Percentiles rank a stretch among this genome's conserved stretches.
Evolutionary conservation across 2,329 filamentous ascomycete species (phyloP).

Genomic region (Aspergillus viridinutans): DNA sequence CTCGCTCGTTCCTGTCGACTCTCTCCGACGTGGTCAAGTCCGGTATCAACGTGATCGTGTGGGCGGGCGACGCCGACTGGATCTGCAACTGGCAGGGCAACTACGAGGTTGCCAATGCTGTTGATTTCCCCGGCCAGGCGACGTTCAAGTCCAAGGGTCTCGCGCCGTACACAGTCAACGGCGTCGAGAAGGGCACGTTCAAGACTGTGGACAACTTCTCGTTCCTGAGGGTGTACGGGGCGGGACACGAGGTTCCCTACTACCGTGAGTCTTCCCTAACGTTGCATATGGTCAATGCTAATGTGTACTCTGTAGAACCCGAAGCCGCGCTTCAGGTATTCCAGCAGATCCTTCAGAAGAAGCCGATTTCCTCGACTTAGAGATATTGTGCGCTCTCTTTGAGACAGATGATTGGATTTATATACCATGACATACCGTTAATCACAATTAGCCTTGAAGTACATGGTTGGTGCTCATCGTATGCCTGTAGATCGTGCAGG

Average conservation of each 20-base stretch:
- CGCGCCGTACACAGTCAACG: constrained; percentile 47
- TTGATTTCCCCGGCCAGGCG: constrained; percentile 41
- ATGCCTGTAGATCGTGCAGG: neutral
- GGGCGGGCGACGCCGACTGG: constrained; percentile 57
- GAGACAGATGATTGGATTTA: neutral
- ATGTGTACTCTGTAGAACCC: constrained; percentile 30
- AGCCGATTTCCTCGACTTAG: constrained; percentile 19
- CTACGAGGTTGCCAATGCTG: constrained; percentile 43
- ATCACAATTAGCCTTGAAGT: neutral
- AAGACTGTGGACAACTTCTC: constrained; percentile 50
- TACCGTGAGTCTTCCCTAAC: constrained; percentile 39
- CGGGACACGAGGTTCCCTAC: constrained; percentile 49
- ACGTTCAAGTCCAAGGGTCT: constrained; percentile 40
- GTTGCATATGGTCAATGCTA: constrained; percentile 11
- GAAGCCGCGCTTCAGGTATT: constrained; percentile 45
- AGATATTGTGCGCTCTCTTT: neutral
- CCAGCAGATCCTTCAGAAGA: constrained; percentile 40
- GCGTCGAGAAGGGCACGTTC: constrained; percentile 46
- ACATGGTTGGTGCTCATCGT: neutral
- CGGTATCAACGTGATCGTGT: constrained; percentile 49
- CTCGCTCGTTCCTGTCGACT: constrained; percentile 43
- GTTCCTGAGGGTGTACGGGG: constrained; percentile 48
- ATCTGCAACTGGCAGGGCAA: constrained; percentile 58
- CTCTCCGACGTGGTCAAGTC: constrained; percentile 46
- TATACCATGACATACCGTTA: neutral